phyloP scores from a whole-genome alignment of 345 rosid genomes.

The Mercurialis annua region DNA sequence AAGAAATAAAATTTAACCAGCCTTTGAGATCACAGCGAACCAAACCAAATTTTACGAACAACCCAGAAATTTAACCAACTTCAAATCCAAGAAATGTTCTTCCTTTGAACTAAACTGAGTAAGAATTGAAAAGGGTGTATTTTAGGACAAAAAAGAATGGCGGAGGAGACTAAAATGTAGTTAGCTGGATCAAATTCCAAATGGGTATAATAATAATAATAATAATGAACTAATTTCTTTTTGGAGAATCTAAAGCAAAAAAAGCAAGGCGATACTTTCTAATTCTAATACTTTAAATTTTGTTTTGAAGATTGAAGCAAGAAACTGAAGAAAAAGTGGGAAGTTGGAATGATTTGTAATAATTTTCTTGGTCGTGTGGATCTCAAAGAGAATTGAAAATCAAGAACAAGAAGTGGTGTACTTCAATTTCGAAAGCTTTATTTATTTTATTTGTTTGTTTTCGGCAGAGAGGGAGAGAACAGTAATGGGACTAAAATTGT shows the following conservation, averaged over 20 bases:
- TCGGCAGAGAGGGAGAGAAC: too few species aligned
- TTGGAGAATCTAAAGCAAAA: slow-evolving; percentile 28
- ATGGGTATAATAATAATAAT: not conserved
- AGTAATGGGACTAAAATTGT: not conserved
- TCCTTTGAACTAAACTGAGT: slow-evolving; percentile 5
- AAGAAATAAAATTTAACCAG: not conserved
- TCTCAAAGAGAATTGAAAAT: slow-evolving; percentile 11
- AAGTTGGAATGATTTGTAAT: not conserved
- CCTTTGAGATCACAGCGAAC: slow-evolving; percentile 22
- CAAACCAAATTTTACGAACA: slow-evolving; percentile 14
- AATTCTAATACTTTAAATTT: not conserved
- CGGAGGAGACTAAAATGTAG: slow-evolving; percentile 31
- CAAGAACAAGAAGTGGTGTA: slow-evolving; percentile 6
- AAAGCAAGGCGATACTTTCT: slow-evolving; percentile 27
- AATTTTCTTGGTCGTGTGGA: slow-evolving; percentile 22
- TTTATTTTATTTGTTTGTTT: not conserved
- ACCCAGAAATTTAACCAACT: slow-evolving; percentile 28
- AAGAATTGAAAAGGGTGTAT: slow-evolving; percentile 5
- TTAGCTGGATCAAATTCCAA: slow-evolving; percentile 25
- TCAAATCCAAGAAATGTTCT: slow-evolving; percentile 2
- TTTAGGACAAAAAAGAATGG: slow-evolving; percentile 24
- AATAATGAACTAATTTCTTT: slow-evolving; percentile 18
- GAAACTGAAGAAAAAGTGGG: not conserved
- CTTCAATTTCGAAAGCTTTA: not conserved
- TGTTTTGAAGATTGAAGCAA: not conserved